Percentiles rank a stretch among this genome's conserved stretches.
Conservation (phyloP, 495 filamentous ascomycete species). For the Lepidopterella palustris region DNA sequence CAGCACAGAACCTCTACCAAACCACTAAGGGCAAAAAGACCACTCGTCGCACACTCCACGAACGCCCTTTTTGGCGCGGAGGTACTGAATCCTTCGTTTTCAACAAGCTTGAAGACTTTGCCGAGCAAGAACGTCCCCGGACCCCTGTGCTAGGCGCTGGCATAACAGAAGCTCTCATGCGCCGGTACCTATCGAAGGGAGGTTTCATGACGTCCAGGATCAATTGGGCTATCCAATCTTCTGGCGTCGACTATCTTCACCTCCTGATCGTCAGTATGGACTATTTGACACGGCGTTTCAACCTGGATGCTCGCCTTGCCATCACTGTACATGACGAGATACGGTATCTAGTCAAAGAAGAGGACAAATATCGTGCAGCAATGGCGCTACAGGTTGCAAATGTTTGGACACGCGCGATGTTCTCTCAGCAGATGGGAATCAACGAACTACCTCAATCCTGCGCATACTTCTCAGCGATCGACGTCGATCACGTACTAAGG, state of each 20-base stretch:
- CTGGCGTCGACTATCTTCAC: conserved; percentile 95
- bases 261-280: conserved; percentile 93
- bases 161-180: conserved; percentile 91
- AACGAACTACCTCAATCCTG: conserved; percentile 88
- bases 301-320: conserved; percentile 72
- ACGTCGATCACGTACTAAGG: conserved; percentile 86
- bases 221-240: conserved; percentile 98
- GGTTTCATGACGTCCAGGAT: conserved; percentile 93
- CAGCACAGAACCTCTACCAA: conserved; percentile 73
- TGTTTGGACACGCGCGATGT: conserved; percentile 95
- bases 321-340: conserved; percentile 99
- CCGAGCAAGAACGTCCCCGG: conserved; percentile 82
- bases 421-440: conserved; percentile 93
- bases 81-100: conserved; percentile 97
- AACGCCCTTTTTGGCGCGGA: conserved; percentile 85
- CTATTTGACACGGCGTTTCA: conserved; percentile 80
- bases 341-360: conserved; percentile 77
- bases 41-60: conserved; percentile 59
- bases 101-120: conserved; percentile 95
- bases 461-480: conserved; percentile 91
- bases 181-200: conserved; percentile 77
- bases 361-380: conserved; percentile 80
- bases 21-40: conserved; percentile 83
- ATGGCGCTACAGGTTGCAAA: conserved; percentile 93
- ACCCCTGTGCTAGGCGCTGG: conserved; percentile 94